Evolutionary conservation across 1,139 yeast species (phyloP).

Genomic region (Casaregolazyma suthepensis): DNA sequence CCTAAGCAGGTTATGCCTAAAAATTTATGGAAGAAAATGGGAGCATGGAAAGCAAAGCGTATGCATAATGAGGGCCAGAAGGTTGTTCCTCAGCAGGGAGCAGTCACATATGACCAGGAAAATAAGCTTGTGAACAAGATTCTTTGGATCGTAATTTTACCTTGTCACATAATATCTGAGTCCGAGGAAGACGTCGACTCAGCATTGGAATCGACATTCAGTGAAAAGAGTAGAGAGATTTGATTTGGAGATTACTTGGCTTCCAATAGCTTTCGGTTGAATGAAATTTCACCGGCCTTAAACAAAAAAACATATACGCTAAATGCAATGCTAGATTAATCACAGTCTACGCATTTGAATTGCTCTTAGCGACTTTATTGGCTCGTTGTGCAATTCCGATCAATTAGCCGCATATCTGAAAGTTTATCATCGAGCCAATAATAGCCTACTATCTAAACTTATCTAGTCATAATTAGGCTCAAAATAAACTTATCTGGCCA

Average conservation of each 20-base stretch:
- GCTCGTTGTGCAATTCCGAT: not conserved
- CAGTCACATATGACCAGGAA: not conserved
- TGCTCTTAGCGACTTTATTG: no score
- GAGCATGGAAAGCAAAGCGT: not conserved
- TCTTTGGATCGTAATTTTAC: not conserved
- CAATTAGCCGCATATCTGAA: not conserved
- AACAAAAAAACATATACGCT: no score
- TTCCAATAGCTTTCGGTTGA: no score
- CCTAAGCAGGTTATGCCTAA: not conserved
- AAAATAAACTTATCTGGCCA: not conserved
- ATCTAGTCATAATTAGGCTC: not conserved
- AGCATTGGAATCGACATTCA: not conserved
- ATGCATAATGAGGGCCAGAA: not conserved
- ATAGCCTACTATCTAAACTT: not conserved
- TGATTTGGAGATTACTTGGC: no score
- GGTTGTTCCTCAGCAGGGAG: not conserved
- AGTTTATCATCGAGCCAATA: not conserved
- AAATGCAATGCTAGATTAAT: no score
- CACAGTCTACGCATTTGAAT: no score
- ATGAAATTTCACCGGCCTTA: no score
- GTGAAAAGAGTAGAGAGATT: not conserved
- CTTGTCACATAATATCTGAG: no score
- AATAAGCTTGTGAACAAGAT: not conserved
- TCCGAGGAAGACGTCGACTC: not conserved
- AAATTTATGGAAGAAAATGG: not conserved